These are phyloP conservation scores for Pelargonium cotyledonis DNA, from an alignment of 441 rosid genomes.

Conservation along the genomic window DNA sequence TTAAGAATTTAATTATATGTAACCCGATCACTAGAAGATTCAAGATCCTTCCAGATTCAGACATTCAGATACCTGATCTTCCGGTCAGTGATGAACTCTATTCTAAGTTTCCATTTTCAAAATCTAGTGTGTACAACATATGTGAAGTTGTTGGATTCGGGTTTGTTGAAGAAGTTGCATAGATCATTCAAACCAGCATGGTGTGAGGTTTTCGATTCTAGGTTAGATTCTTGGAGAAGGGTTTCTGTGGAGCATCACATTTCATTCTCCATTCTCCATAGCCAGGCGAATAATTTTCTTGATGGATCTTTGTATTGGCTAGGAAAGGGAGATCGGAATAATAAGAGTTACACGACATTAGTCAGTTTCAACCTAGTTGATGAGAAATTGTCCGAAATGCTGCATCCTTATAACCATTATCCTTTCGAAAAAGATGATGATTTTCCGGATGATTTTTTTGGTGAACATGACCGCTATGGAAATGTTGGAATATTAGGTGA, in stretches of 20 bases:
- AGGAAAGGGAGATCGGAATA: not conserved
- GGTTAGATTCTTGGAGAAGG: not conserved
- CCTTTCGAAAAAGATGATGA: too few species aligned
- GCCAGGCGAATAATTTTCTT: not conserved
- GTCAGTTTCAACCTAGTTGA: not conserved
- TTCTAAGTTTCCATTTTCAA: too few species aligned
- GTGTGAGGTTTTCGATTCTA: not conserved
- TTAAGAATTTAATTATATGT: not conserved
- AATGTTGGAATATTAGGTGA: not conserved
- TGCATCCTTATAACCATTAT: not conserved
- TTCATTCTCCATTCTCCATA: not conserved
- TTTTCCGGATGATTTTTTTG: not conserved
- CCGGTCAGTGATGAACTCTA: too few species aligned
- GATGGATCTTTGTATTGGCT: slow-evolving; percentile 1
- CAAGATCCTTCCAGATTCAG: not conserved
- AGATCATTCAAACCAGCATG: not conserved
- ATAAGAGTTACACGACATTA: not conserved
- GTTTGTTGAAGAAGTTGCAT: not conserved
- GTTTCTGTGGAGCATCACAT: not conserved
- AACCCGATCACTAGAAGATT: not conserved
- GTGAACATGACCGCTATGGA: not conserved
- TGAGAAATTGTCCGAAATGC: not conserved
- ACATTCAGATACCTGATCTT: not conserved
- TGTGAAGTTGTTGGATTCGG: not conserved
- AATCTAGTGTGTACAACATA: too few species aligned